These are phyloP conservation scores for Neonectria faginata DNA, from an alignment of 2,329 filamentous ascomycete genomes.

Conservation along the genomic window DNA sequence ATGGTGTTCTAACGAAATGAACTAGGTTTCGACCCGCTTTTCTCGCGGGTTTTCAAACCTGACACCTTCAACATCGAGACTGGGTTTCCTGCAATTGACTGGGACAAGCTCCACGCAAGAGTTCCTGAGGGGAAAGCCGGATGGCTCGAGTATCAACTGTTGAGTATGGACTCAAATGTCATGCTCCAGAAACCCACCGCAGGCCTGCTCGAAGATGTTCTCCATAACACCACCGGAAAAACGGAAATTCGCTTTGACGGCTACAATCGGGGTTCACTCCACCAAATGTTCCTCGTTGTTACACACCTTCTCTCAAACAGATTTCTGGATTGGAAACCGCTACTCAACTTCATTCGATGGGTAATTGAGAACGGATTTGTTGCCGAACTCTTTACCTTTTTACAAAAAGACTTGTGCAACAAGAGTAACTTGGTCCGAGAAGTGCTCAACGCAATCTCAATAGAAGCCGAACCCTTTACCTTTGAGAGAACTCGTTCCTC, in stretches of 20 bases:
- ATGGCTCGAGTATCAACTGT: slow-evolving; percentile 2
- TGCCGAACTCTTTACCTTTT: not conserved
- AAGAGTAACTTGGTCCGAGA: not conserved
- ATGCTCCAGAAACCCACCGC: not conserved
- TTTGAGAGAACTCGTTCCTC: too few species aligned
- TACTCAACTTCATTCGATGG: not conserved
- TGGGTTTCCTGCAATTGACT: not conserved
- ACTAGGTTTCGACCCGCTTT: not conserved
- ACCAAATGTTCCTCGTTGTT: slow-evolving; percentile 1
- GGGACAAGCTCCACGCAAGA: not conserved
- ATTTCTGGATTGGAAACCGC: not conserved
- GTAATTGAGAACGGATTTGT: not conserved
- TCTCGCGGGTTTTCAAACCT: not conserved
- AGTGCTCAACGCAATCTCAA: not conserved
- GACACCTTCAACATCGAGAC: not conserved
- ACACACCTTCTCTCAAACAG: not conserved
- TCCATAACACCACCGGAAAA: fast-evolving
- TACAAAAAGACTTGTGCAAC: not conserved
- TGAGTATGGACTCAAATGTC: not conserved
- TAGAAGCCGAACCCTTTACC: not conserved
- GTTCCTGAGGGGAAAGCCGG: not conserved
- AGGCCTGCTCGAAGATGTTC: not conserved
- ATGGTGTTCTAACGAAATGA: not conserved
- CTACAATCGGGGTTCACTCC: not conserved
- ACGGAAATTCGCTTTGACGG: not conserved